Evolutionary conservation across 768 basidiomycete species (phyloP).

Genomic region (Serpula lacrymans): DNA sequence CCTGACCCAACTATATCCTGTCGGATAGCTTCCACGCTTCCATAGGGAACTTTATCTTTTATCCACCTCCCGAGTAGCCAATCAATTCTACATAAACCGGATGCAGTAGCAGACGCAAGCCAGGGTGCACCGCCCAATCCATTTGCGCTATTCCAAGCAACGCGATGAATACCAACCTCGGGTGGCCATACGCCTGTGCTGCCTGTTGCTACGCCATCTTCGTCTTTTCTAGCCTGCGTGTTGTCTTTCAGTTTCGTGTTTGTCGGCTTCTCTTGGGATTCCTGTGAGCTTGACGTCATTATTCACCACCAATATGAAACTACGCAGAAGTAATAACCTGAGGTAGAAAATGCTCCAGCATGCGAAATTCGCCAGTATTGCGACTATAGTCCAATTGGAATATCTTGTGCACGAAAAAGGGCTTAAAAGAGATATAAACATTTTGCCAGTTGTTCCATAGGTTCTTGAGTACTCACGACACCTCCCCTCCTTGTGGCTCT

Average conservation of each 20-base stretch:
- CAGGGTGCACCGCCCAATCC: conserved; percentile 58
- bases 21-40: too few relatives aligned
- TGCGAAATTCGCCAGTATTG: conserved; percentile 68
- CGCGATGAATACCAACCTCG: conserved; percentile 74
- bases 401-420: conserved; percentile 74
- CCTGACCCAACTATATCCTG: too few relatives aligned
- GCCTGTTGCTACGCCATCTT: conserved; percentile 17
- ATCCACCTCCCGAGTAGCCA: conserved; percentile 74
- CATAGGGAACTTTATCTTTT: conserved; percentile 63
- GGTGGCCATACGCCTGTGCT: conserved; percentile 75
- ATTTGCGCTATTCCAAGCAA: conserved; percentile 76
- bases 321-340: conserved; percentile 40
- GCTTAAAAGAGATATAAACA: conserved; percentile 37
- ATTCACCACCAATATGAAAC: background rate
- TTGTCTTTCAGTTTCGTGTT: conserved; percentile 35
- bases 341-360: conserved; percentile 85
- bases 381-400: conserved; percentile 89
- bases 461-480: conserved; percentile 52
- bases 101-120: conserved; percentile 77
- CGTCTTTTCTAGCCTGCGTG: conserved; percentile 21
- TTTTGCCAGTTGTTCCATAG: background rate
- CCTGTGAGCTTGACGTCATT: conserved; percentile 29
- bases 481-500: conserved; percentile 68
- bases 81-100: conserved; percentile 86
- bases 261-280: conserved; percentile 38